These are phyloP conservation scores for Plasmodium ovale DNA, from an alignment of 169 alveolate species.

Conservation along the genomic window DNA sequence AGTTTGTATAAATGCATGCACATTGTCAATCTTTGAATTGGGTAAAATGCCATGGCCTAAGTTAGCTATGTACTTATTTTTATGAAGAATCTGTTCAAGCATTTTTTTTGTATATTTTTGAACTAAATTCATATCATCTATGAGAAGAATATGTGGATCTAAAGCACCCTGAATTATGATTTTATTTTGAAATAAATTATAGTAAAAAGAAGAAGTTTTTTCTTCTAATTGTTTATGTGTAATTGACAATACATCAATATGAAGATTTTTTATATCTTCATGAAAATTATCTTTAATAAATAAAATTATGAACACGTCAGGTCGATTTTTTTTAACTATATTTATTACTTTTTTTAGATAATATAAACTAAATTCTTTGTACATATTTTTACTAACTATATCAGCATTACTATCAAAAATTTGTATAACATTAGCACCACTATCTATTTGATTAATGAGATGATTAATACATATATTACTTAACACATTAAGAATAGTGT, in stretches of 20 bases:
- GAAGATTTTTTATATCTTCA: slow-evolving; percentile 11
- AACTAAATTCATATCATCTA: slow-evolving; percentile 7
- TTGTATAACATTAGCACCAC: slow-evolving; percentile 88
- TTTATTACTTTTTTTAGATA: slow-evolving; percentile 53
- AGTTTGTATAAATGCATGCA: slow-evolving; percentile 33
- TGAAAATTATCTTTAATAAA: slow-evolving; percentile 53
- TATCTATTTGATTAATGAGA: slow-evolving; percentile 82
- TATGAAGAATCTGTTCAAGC: slow-evolving; percentile 6
- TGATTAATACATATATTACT: slow-evolving; percentile 80
- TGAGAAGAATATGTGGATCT: slow-evolving; percentile 58
- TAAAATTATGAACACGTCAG: slow-evolving; percentile 32
- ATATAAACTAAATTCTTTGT: slow-evolving; percentile 71
- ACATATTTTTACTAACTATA: slow-evolving; percentile 61
- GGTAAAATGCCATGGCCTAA: slow-evolving; percentile 77
- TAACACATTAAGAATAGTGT: slow-evolving; percentile 76
- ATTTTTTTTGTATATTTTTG: slow-evolving; percentile 6
- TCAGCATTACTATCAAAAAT: slow-evolving; percentile 80
- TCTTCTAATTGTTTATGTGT: slow-evolving; percentile 45
- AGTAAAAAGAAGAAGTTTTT: background rate
- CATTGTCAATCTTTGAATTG: slow-evolving; percentile 77
- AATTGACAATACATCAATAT: slow-evolving; percentile 36
- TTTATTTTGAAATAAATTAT: slow-evolving; percentile 32
- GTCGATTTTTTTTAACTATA: slow-evolving; percentile 21
- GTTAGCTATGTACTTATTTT: slow-evolving; percentile 57
- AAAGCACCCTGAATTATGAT: slow-evolving; percentile 66